Base-by-base conservation (phyloP, 2,329 filamentous ascomycete genomes). In the Cordyceps tenuipes region DNA sequence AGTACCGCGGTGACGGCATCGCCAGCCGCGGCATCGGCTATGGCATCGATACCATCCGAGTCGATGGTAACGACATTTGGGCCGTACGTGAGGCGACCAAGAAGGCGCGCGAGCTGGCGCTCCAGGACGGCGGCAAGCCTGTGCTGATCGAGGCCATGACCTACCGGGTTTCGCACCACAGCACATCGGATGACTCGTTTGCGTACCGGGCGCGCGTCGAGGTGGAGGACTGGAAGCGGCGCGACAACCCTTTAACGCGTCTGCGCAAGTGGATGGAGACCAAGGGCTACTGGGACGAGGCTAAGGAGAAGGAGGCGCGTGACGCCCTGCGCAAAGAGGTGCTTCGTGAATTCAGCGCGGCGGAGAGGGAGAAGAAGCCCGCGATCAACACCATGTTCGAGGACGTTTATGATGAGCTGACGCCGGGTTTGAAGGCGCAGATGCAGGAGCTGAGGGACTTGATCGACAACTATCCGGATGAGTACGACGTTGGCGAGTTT, bases 121-220 rank as follows among this genome's bases (percentile, higher is more conserved):
- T 97, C 3, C 78, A 88, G 60, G 85, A 90, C 48, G 90, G 90
- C n/a, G 89, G 90, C 4, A 85, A 83, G 63, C 91, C 91, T 0
- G 83, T 99, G 0, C 77, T 99, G 8, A 88, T 99, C 46, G 94
- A 99, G 75, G 91, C 91, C 60, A 96, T 99, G 90, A 93, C 90
- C 26, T 99, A 99, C 75, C 91, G 94, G n/a, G 92, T 97, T 48
- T 93, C 90, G 7, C 91, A 99, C 71, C 94, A 99, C 76, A 96
- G 91, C 73, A 99, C 94, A 0, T 94, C 89, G 0, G 94, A 99
- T 70, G 94, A 99, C 75, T 94, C 89, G 29, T 99, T 97, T 69
- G 94, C 94, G 0, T 99, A 99, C 76, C 88, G 94, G 9, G 91
- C 92, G 1, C 85, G 88, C 29, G 86, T 97, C 0, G 94, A 99